Evolutionary conservation across 139 green algal genomes (phyloP).

Genomic region (Trebouxia sp.): DNA sequence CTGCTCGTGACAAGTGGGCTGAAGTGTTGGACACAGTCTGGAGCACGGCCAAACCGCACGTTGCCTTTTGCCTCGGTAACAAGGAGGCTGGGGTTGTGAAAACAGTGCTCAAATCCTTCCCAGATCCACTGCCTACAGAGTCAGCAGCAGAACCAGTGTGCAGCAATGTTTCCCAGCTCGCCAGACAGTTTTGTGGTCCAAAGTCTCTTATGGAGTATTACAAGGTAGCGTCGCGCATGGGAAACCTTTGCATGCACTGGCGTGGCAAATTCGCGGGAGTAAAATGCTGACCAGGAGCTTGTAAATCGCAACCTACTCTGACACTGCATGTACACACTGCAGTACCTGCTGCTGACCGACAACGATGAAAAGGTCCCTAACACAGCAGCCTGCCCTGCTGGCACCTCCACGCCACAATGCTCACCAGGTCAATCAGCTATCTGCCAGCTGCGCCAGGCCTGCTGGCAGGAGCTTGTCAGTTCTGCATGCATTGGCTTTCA

Average conservation of each 20-base stretch:
- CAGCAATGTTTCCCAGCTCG: conserved; percentile 38
- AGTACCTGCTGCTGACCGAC: conserved; percentile 56
- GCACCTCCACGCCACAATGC: conserved; percentile 27
- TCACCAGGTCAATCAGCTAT: conserved; percentile 10
- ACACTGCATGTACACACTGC: background rate
- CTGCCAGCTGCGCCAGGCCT: background rate
- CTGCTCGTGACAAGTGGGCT: background rate
- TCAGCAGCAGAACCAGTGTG: conserved; percentile 39
- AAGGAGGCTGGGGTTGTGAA: conserved; percentile 17
- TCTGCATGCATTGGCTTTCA: background rate
- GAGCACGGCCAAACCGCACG: conserved; percentile 11
- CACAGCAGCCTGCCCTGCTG: conserved; percentile 37
- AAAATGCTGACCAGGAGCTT: too few species aligned
- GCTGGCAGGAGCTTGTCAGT: background rate
- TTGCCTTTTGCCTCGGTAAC: conserved; percentile 52
- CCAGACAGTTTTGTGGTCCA: conserved; percentile 41
- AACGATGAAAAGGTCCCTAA: conserved; percentile 54
- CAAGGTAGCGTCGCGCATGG: conserved; percentile 20
- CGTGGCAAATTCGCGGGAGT: too few species aligned
- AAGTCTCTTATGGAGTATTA: conserved; percentile 45
- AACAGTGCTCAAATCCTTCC: conserved; percentile 35
- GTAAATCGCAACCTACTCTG: too few species aligned
- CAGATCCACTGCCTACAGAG: conserved; percentile 36
- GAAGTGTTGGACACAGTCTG: conserved; percentile 37
- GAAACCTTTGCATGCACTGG: background rate